A percentile compares a stretch with the other conserved stretches of the same genome.
These are phyloP conservation scores for Aspergillus sp. DNA, from an alignment of 2,329 filamentous ascomycete genomes.

Conservation along the genomic window DNA sequence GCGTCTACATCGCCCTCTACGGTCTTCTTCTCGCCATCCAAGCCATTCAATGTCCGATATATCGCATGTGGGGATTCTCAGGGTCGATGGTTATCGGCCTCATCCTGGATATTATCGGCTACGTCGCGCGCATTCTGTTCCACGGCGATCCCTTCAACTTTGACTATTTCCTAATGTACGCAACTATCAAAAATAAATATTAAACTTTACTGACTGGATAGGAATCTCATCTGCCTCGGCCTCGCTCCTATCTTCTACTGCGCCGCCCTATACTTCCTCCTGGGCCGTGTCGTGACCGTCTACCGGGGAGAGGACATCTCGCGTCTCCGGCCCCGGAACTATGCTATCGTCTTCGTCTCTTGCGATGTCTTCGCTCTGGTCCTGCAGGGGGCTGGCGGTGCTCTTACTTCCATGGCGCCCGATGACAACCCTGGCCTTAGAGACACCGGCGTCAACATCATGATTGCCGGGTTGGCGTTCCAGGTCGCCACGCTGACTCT, in stretches of 20 bases:
- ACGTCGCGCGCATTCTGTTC: conserved; percentile 58
- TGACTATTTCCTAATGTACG: conserved; percentile 44
- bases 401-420: conserved; percentile 9
- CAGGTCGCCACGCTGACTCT: conserved; percentile 59
- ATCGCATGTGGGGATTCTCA: conserved; percentile 1
- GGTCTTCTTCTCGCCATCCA: conserved; percentile 40
- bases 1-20: conserved; percentile 54
- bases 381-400: conserved; percentile 56
- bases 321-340: conserved; percentile 32
- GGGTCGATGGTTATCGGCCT: conserved; percentile 54
- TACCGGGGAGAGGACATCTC: conserved; percentile 31
- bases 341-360: conserved; percentile 54
- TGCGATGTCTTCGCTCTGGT: conserved; percentile 62
- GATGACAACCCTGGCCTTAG: neutral
- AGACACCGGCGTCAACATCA: conserved; percentile 56
- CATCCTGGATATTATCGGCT: conserved; percentile 60
- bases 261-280: conserved; percentile 63
- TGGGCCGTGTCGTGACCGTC: conserved; percentile 43
- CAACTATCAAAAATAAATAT: too few species aligned
- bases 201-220: conserved; percentile 15
- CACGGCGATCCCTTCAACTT: conserved; percentile 49
- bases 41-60: conserved; percentile 47
- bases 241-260: conserved; percentile 63
- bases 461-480: conserved; percentile 63
- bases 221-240: conserved; percentile 63